These are phyloP conservation scores for Paxillus ammoniavirescens DNA, from an alignment of 768 basidiomycete species.

Conservation along the genomic window DNA sequence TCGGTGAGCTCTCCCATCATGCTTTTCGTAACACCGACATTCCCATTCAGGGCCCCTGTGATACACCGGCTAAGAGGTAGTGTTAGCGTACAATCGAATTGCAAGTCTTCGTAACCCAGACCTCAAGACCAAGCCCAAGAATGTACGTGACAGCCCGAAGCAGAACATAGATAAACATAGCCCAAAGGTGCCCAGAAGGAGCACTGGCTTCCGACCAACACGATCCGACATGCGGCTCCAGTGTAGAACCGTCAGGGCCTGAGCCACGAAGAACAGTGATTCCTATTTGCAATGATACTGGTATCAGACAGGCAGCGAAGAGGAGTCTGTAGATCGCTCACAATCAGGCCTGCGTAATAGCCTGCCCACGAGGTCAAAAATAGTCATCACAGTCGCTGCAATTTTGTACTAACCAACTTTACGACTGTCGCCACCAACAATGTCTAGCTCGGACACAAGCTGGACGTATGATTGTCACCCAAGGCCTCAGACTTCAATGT, in stretches of 20 bases:
- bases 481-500: background rate
- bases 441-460: conserved; percentile 31
- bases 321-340: conserved; percentile 27
- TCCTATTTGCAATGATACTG: conserved; percentile 40
- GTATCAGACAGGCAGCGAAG: background rate
- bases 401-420: conserved; percentile 41
- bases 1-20: conserved; percentile 63
- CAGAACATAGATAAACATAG: conserved; percentile 64
- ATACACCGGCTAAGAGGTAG: conserved; percentile 43
- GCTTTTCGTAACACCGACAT: conserved; percentile 68
- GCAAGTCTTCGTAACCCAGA: background rate
- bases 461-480: background rate
- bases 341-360: conserved; percentile 72
- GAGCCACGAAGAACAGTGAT: conserved; percentile 75
- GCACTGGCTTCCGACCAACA: conserved; percentile 72
- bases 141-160: conserved; percentile 69
- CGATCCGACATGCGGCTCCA: conserved; percentile 73
- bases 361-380: conserved; percentile 38
- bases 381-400: background rate
- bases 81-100: no score
- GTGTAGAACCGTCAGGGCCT: conserved; percentile 66
- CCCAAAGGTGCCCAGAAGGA: conserved; percentile 62
- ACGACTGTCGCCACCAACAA: conserved; percentile 23
- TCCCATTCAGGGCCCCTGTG: conserved; percentile 61
- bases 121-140: conserved; percentile 56